A percentile compares a stretch with the other conserved stretches of the same genome.
phyloP scores from a whole-genome alignment of 768 basidiomycete species.

The Mycena belliarum region DNA sequence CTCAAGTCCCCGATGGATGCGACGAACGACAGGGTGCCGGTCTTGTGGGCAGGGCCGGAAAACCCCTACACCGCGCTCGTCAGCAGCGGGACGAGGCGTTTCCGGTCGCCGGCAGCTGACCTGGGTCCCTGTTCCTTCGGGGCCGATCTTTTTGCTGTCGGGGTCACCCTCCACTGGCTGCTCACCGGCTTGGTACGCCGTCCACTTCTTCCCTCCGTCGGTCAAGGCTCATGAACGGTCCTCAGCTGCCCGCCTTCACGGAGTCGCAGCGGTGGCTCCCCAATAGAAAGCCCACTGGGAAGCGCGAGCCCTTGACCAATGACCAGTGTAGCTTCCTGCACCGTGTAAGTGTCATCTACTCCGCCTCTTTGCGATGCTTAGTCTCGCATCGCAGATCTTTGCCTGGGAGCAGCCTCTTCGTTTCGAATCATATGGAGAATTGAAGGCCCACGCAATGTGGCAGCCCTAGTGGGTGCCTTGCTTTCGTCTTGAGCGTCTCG shows the following conservation, averaged over 20 bases:
- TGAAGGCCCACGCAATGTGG: too few species aligned
- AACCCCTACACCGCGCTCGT: not conserved
- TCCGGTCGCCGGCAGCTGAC: not conserved
- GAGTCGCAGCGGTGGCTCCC: not conserved
- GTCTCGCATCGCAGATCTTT: too few species aligned
- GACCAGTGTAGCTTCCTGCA: not conserved
- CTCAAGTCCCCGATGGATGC: not conserved
- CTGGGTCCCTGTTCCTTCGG: not conserved
- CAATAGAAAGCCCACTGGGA: too few species aligned
- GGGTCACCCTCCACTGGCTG: not conserved
- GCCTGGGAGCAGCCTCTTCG: not conserved
- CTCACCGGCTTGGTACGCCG: not conserved
- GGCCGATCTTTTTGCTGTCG: not conserved
- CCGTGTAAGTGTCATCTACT: not conserved
- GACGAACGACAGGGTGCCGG: not conserved
- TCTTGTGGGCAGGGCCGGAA: not conserved
- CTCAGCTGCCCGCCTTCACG: too few species aligned
- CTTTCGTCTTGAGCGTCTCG: not conserved
- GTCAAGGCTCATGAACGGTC: not conserved
- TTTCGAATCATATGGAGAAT: too few species aligned
- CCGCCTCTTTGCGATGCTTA: not conserved
- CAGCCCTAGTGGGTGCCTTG: too few species aligned
- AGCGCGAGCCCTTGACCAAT: not conserved
- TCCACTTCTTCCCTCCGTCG: not conserved
- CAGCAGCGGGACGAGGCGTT: not conserved